Percentiles rank a stretch among this genome's conserved stretches.
Evolutionary conservation across 768 basidiomycete genomes (phyloP).

Genomic region (Leccinum incarnatum): DNA sequence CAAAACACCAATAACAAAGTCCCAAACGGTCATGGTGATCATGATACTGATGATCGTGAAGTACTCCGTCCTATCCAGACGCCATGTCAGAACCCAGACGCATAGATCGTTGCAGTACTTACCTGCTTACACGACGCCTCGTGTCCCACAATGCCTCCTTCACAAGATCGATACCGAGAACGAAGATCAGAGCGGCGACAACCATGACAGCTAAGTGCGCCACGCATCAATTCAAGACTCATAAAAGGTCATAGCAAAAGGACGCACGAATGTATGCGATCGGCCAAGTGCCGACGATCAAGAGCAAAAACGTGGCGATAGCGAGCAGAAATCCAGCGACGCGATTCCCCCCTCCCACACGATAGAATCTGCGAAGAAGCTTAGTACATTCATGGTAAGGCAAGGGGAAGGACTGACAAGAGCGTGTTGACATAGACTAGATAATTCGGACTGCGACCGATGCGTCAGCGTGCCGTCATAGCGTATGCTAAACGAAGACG

Average conservation of each 20-base stretch:
- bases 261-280: slow-evolving; percentile 89
- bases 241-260: neutral
- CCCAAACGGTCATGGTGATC: slow-evolving; percentile 90
- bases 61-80: slow-evolving; percentile 59
- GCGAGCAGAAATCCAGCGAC: slow-evolving; percentile 86
- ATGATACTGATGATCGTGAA: slow-evolving; percentile 84
- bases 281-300: slow-evolving; percentile 82
- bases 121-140: slow-evolving; percentile 78
- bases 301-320: slow-evolving; percentile 61
- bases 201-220: slow-evolving; percentile 73
- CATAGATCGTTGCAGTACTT: slow-evolving; percentile 23
- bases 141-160: slow-evolving; percentile 99
- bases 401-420: slow-evolving; percentile 43
- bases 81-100: slow-evolving; percentile 1
- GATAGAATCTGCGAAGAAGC: slow-evolving; percentile 63
- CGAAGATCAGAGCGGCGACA: slow-evolving; percentile 89
- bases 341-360: slow-evolving; percentile 85
- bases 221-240: neutral
- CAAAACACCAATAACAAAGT: slow-evolving; percentile 91
- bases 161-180: slow-evolving; percentile 89
- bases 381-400: neutral
- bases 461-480: slow-evolving; percentile 3
- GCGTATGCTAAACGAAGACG: slow-evolving; percentile 23
- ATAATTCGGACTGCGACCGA: slow-evolving; percentile 64
- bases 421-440: slow-evolving; percentile 87